These are phyloP conservation scores for Trichophyton verrucosum DNA, from an alignment of 2,329 filamentous ascomycete species.

Conservation along the genomic window DNA sequence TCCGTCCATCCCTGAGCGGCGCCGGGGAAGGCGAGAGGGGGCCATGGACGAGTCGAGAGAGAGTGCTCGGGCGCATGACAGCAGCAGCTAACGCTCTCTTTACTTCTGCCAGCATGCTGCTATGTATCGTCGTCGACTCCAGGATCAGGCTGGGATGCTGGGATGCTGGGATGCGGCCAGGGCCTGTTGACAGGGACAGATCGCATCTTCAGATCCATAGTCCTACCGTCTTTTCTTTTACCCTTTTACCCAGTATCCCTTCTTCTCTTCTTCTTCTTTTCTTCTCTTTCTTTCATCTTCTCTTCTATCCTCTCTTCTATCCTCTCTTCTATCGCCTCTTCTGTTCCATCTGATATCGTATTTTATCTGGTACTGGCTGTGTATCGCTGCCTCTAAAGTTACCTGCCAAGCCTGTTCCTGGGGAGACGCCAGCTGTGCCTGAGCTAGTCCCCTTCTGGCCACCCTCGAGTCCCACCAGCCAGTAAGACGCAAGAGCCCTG, in stretches of 20 bases:
- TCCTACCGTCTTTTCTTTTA: no score
- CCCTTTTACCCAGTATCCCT: no score
- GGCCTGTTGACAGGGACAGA: background rate
- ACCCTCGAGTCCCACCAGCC: background rate
- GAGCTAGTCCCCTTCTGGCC: background rate
- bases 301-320: background rate
- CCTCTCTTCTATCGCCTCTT: background rate
- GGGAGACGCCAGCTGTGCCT: background rate
- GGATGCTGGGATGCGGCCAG: background rate
- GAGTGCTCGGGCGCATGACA: background rate
- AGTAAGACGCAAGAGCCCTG: background rate
- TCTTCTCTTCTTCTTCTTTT: background rate
- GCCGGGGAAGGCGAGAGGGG: background rate
- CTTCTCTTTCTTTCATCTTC: background rate
- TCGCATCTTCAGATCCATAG: background rate
- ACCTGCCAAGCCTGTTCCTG: background rate
- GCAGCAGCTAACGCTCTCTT: background rate
- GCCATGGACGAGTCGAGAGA: background rate
- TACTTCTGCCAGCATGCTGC: no score
- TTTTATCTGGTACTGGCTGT: background rate
- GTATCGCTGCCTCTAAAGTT: background rate
- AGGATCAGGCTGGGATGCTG: background rate
- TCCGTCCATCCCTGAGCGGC: background rate
- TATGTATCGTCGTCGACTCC: background rate
- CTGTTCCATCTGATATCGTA: background rate